Base-by-base conservation (phyloP, 805 yeast genomes). In the Ogataea dorogensis region DNA sequence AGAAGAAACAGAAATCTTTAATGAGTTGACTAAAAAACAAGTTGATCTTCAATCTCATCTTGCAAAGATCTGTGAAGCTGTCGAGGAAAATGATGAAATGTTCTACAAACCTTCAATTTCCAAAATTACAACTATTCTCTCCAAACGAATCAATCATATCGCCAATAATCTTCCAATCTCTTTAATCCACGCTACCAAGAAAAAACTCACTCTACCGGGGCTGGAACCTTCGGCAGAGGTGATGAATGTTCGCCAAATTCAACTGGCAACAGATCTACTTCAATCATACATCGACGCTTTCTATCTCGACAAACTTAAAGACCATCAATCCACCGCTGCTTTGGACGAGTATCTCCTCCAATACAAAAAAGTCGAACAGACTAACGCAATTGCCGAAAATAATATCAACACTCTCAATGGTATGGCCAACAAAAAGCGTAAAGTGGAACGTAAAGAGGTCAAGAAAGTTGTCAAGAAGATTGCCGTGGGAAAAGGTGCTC, bases 401-500 rank as follows among this genome's bases (percentile, higher is more conserved):
- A 61, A 65, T 19, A 51, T 67, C 18, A 44, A 36, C 1, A 49
- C 50, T 6, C 51, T 70, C 23, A 59, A 61, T 16, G 47, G 43
- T 3, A 63, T 28, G 36, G 49, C 4, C 22, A n/a, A 36, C 18
- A 40, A 43, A 24, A 54, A 55, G 31, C 46, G 52, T 21, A 49
- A 45, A 40, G 40, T 33, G 22, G 48, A 60, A 27, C 61, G 57
- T 29, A 58, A 47, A 8, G 59, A 56, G 18, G 68, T 66, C 50
- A 61, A 56, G 28, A 58, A 47, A 7, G 58, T 57, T 17, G 68
- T 66, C 40, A 44, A 45, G 16, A 54, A 50, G 23, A 77, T 76
- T 2, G 75, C 75, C 1, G 64, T 66, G 2, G 81, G 81, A 1
- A 74, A 65, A 47, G 88, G 93, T 1, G 86, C 87, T 1, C 61